Conservation (phyloP, 345 rosid genomes). For the Sonneratia alba region DNA sequence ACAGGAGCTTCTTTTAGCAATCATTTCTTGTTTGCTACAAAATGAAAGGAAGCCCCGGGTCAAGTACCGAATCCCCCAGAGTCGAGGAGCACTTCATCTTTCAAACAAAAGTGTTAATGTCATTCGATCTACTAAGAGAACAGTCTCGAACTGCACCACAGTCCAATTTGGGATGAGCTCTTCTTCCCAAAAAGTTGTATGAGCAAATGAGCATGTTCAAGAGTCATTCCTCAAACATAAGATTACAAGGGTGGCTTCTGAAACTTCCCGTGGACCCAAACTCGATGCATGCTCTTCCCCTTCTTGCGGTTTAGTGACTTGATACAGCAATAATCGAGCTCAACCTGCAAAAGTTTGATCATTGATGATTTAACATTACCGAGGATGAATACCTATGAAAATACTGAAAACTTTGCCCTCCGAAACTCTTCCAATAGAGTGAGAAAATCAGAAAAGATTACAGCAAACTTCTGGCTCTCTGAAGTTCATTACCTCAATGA, state of each 20-base stretch:
- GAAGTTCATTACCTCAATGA: constrained; percentile 45
- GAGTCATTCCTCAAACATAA: neutral
- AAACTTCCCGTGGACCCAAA: constrained; percentile 95
- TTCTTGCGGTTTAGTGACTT: constrained; percentile 59
- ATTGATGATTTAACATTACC: neutral
- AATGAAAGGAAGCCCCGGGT: neutral
- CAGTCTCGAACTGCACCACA: neutral
- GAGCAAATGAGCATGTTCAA: neutral
- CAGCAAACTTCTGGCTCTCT: neutral
- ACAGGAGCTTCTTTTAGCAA: neutral
- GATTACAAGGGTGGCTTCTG: constrained; percentile 51
- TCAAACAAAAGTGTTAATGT: neutral
- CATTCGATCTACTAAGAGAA: neutral
- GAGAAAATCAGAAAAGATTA: neutral
- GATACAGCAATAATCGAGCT: constrained; percentile 78
- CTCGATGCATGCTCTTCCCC: constrained; percentile 65
- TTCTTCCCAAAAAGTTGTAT: neutral
- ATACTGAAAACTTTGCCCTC: neutral
- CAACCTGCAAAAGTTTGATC: constrained; percentile 37
- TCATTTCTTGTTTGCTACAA: neutral
- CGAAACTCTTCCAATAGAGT: neutral
- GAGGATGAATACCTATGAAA: neutral
- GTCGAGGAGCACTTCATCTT: neutral
- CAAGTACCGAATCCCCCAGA: neutral
- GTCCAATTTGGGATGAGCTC: neutral